These are phyloP conservation scores for Phytophthora ramorum DNA, from an alignment of 352 stramenopile genomes.

Conservation along the genomic window DNA sequence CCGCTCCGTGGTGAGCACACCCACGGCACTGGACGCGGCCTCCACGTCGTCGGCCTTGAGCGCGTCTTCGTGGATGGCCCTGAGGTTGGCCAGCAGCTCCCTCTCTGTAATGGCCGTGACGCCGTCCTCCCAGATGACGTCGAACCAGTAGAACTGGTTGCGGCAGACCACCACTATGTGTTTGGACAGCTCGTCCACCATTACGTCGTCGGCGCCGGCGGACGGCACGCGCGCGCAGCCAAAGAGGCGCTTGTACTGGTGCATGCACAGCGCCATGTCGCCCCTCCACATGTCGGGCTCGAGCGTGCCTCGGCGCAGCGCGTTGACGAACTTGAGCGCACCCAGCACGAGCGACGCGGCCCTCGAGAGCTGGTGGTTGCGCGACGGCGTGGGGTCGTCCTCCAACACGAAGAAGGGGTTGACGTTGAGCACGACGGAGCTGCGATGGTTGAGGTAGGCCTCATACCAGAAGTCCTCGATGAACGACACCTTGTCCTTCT, in stretches of 20 bases:
- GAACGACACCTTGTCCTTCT: slow-evolving; percentile 77
- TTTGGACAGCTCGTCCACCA: slow-evolving; percentile 83
- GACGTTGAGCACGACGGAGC: slow-evolving; percentile 94
- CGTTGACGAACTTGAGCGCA: slow-evolving; percentile 93
- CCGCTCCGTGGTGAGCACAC: slow-evolving; percentile 93
- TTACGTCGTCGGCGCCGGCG: slow-evolving; percentile 70
- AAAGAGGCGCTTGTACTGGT: slow-evolving; percentile 95
- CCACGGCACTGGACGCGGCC: slow-evolving; percentile 72
- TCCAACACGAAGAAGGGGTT: slow-evolving; percentile 98
- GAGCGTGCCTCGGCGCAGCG: slow-evolving; percentile 90
- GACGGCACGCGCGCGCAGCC: slow-evolving; percentile 89
- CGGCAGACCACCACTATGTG: slow-evolving; percentile 94
- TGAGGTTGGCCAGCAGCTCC: slow-evolving; percentile 92
- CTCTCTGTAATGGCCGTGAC: slow-evolving; percentile 90
- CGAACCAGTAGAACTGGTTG: slow-evolving; percentile 97
- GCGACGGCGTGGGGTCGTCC: slow-evolving; percentile 85
- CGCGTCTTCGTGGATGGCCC: slow-evolving; percentile 90
- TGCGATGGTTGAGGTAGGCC: slow-evolving; percentile 93
- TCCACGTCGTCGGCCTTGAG: slow-evolving; percentile 65
- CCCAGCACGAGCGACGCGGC: slow-evolving; percentile 92
- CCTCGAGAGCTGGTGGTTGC: slow-evolving; percentile 91
- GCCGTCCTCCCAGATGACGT: slow-evolving; percentile 89
- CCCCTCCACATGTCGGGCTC: slow-evolving; percentile 91
- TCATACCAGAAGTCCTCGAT: slow-evolving; percentile 97
- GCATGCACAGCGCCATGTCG: slow-evolving; percentile 94